A percentile compares a stretch with the other conserved stretches of the same genome.
phyloP scores from a whole-genome alignment of 2,329 filamentous ascomycete genomes.

The Fusarium verticillioides region DNA sequence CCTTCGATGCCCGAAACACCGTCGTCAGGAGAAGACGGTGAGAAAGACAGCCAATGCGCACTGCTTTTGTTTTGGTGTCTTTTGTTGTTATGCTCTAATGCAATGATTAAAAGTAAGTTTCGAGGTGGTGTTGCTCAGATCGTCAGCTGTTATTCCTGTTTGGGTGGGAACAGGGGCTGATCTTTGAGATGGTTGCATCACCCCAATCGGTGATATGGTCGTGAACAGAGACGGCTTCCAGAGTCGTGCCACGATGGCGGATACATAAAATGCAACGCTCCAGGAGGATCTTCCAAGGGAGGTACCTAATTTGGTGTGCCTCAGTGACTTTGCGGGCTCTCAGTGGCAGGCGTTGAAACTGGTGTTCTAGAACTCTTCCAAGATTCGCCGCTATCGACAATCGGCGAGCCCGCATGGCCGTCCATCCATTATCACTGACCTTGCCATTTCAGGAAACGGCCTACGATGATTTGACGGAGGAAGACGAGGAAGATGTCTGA shows the following conservation, averaged over 20 bases:
- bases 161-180: conserved; percentile 18
- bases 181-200: conserved; percentile 18
- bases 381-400: conserved; percentile 23
- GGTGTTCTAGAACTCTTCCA: conserved; percentile 35
- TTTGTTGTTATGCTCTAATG: conserved; percentile 18
- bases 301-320: conserved; percentile 12
- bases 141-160: conserved; percentile 26
- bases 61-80: conserved; percentile 41
- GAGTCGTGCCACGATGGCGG: conserved; percentile 1
- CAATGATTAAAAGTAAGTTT: conserved; percentile 4
- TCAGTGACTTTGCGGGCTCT: conserved; percentile 1
- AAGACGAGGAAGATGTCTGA: conserved; percentile 34
- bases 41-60: conserved; percentile 37
- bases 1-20: conserved; percentile 32
- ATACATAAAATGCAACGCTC: conserved; percentile 4
- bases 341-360: conserved; percentile 14
- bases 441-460: conserved; percentile 37
- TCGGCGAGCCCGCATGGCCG: conserved; percentile 31
- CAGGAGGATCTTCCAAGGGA: conserved; percentile 11
- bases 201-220: conserved; percentile 19
- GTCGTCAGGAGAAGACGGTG: conserved; percentile 13
- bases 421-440: conserved; percentile 32
- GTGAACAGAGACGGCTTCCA: conserved; percentile 12
- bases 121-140: conserved; percentile 26
- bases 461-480: conserved; percentile 36